Evolutionary conservation across 192 early-diverging fungal species (phyloP).

Genomic region (Coemansia sp.): DNA sequence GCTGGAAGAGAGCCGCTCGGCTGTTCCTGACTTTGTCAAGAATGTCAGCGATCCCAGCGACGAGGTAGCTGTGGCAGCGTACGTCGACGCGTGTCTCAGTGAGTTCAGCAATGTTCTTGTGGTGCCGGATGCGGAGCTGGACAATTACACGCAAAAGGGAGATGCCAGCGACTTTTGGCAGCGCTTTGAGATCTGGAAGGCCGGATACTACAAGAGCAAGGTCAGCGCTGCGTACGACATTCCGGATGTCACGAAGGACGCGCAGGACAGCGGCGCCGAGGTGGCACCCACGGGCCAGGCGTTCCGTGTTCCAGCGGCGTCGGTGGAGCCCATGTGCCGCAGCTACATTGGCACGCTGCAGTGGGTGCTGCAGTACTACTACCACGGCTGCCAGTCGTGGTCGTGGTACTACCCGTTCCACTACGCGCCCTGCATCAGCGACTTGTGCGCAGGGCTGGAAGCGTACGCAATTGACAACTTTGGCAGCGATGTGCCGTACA

Average conservation of each 20-base stretch:
- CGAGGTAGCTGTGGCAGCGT: slow-evolving; percentile 14
- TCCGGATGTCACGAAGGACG: slow-evolving; percentile 12
- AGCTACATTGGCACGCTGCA: slow-evolving; percentile 92
- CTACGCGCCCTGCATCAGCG: slow-evolving; percentile 93
- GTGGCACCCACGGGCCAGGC: slow-evolving; percentile 8
- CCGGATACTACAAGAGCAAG: slow-evolving; percentile 75
- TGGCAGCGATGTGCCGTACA: slow-evolving; percentile 78
- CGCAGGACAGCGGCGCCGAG: neutral
- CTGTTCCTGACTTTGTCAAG: slow-evolving; percentile 57
- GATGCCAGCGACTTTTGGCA: slow-evolving; percentile 58
- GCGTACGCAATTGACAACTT: slow-evolving; percentile 67
- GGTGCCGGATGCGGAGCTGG: slow-evolving; percentile 36
- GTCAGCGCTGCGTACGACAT: slow-evolving; percentile 52
- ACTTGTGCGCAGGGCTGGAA: slow-evolving; percentile 57
- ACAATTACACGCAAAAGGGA: slow-evolving; percentile 51
- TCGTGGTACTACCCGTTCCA: slow-evolving; percentile 98
- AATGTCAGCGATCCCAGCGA: slow-evolving; percentile 25
- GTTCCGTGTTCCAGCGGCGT: slow-evolving; percentile 28
- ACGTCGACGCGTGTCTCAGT: slow-evolving; percentile 39
- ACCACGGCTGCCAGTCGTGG: slow-evolving; percentile 94
- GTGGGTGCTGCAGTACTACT: slow-evolving; percentile 98
- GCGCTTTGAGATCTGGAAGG: slow-evolving; percentile 76
- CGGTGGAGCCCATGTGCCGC: slow-evolving; percentile 61
- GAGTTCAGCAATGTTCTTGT: slow-evolving; percentile 35
- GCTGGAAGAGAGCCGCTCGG: slow-evolving; percentile 12